Conservation (phyloP, 768 basidiomycete genomes). For the Pleurotus citrinopileatus region DNA sequence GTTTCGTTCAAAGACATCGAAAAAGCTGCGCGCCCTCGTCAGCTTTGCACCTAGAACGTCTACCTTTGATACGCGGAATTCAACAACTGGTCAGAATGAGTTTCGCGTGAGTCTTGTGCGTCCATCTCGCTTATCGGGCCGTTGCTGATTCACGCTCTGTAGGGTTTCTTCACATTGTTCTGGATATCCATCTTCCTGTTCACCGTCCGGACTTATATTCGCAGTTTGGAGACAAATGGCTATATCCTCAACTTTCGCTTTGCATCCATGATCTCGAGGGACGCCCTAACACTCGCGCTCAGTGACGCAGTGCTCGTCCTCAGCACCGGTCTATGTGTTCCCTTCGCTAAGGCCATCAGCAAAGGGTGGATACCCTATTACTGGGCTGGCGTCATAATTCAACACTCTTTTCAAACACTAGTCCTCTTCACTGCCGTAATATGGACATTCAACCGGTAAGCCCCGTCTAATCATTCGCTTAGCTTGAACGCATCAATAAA, state of each 20-base stretch:
- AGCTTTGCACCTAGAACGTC: slow-evolving; percentile 87
- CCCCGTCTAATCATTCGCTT: slow-evolving; percentile 13
- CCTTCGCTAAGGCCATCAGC: slow-evolving; percentile 74
- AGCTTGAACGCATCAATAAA: background rate
- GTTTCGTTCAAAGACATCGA: slow-evolving; percentile 68
- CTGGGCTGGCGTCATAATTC: slow-evolving; percentile 71
- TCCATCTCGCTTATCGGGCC: background rate
- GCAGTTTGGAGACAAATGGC: slow-evolving; percentile 74
- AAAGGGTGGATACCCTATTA: slow-evolving; percentile 82
- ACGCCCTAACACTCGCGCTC: slow-evolving; percentile 78
- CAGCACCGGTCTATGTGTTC: slow-evolving; percentile 75
- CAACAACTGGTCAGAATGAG: slow-evolving; percentile 71
- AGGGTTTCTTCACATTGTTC: slow-evolving; percentile 96
- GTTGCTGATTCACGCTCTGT: background rate
- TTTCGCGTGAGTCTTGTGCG: slow-evolving; percentile 58
- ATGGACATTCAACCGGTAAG: slow-evolving; percentile 87
- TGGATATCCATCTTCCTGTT: slow-evolving; percentile 89
- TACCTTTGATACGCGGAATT: slow-evolving; percentile 80
- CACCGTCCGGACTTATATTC: slow-evolving; percentile 72
- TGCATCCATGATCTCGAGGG: slow-evolving; percentile 82
- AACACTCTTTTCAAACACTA: slow-evolving; percentile 75
- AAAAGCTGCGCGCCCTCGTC: slow-evolving; percentile 78
- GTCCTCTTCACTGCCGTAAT: slow-evolving; percentile 73
- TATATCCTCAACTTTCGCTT: slow-evolving; percentile 77
- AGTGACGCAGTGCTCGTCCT: slow-evolving; percentile 82